A percentile compares a stretch with the other conserved stretches of the same genome.
These are phyloP conservation scores for Solanum dulcamara DNA, from an alignment of 257 asterid genomes.

Conservation along the genomic window DNA sequence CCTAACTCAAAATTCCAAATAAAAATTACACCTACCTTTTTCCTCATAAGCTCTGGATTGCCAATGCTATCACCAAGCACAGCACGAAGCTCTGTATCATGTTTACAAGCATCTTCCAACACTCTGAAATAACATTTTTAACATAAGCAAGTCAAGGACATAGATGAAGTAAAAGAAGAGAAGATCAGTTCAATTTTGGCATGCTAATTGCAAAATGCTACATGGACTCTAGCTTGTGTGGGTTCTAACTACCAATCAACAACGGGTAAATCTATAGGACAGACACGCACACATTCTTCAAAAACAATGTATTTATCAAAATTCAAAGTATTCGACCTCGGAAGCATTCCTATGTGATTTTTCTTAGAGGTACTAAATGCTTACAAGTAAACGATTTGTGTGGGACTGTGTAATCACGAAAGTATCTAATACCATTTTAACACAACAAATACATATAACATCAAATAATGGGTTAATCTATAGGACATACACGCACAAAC, in stretches of 20 bases:
- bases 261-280: not conserved
- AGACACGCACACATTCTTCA: not conserved
- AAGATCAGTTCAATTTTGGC: not conserved
- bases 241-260: not conserved
- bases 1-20: not conserved
- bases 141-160: not conserved
- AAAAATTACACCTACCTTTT: conserved; percentile 31
- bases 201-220: not conserved
- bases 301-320: not conserved
- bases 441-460: not conserved
- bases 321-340: not conserved
- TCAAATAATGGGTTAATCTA: not conserved
- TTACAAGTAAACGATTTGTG: not conserved
- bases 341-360: not conserved
- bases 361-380: not conserved
- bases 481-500: not conserved
- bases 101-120: conserved; percentile 78
- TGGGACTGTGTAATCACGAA: not conserved
- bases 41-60: conserved; percentile 85
- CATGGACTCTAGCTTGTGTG: not conserved
- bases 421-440: not conserved
- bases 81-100: conserved; percentile 82
- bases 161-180: not conserved
- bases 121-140: conserved; percentile 34
- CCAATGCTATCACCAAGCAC: conserved; percentile 93